phyloP scores from a whole-genome alignment of 495 filamentous ascomycete species.

The Xylaria intraflava region DNA sequence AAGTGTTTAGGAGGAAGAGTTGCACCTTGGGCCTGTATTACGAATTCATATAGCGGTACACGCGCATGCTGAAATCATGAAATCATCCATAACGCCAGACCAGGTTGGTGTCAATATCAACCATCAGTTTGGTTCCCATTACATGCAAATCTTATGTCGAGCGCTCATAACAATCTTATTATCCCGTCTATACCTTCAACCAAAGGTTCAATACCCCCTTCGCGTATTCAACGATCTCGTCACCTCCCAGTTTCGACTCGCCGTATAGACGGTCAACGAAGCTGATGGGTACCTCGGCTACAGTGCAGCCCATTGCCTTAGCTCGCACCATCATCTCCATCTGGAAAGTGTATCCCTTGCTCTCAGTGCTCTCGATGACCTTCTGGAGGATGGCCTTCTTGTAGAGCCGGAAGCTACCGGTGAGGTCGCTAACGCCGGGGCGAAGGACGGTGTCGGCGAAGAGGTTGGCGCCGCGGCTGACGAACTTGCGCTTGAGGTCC shows the following conservation, averaged over 20 bases:
- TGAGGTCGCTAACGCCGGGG: slow-evolving; percentile 94
- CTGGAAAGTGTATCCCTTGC: slow-evolving; percentile 96
- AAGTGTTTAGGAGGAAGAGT: slow-evolving; percentile 1
- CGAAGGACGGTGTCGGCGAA: slow-evolving; percentile 91
- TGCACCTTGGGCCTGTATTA: slow-evolving; percentile 4
- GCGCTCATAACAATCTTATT: background rate
- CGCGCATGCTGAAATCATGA: slow-evolving; percentile 5
- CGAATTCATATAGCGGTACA: slow-evolving; percentile 6
- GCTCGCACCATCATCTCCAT: slow-evolving; percentile 88
- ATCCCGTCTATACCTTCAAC: slow-evolving; percentile 63
- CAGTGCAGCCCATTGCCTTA: slow-evolving; percentile 83
- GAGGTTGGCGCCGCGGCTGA: slow-evolving; percentile 84
- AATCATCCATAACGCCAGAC: slow-evolving; percentile 14
- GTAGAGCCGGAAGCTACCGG: slow-evolving; percentile 89
- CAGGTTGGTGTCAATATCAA: slow-evolving; percentile 4
- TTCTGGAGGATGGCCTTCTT: slow-evolving; percentile 84
- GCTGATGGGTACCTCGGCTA: slow-evolving; percentile 88
- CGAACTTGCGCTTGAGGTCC: slow-evolving; percentile 95
- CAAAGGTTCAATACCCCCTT: slow-evolving; percentile 88
- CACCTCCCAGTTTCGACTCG: slow-evolving; percentile 87
- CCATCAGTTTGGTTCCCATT: slow-evolving; percentile 3
- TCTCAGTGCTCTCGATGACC: slow-evolving; percentile 82
- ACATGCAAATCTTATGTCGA: slow-evolving; percentile 8
- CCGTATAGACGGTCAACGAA: slow-evolving; percentile 96
- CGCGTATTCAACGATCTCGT: slow-evolving; percentile 96